Evolutionary conservation across 306 rosid genomes (phyloP).

Genomic region (Gastrolobium bilobum): DNA sequence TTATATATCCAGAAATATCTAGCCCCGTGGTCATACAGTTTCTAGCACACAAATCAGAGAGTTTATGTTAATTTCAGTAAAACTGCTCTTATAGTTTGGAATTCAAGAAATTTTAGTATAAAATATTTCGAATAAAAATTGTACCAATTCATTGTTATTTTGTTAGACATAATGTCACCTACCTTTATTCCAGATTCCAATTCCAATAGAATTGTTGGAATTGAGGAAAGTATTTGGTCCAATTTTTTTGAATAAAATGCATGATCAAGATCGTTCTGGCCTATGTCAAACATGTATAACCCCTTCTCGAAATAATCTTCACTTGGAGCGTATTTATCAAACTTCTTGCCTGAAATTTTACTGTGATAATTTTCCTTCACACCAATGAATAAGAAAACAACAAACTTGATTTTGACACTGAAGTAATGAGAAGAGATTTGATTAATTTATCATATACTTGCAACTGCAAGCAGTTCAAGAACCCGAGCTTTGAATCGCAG

Average conservation of each 20-base stretch:
- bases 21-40: conserved; percentile 72
- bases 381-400: neutral
- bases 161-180: conserved; percentile 31
- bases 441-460: conserved; percentile 48
- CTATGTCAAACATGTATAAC: conserved; percentile 84
- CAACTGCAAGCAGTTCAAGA: conserved; percentile 64
- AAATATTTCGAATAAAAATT: neutral
- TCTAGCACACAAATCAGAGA: conserved; percentile 52
- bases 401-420: neutral
- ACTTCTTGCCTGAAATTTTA: conserved; percentile 55
- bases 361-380: neutral
- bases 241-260: conserved; percentile 77
- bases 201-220: conserved; percentile 67
- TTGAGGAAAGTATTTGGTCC: conserved; percentile 67
- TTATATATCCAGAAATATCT: conserved; percentile 86
- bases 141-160: neutral
- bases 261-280: conserved; percentile 86
- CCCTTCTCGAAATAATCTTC: conserved; percentile 68
- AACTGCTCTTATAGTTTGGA: neutral
- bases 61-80: neutral
- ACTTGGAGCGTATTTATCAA: conserved; percentile 60
- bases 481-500: conserved; percentile 69
- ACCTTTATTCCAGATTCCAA: conserved; percentile 81
- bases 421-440: conserved; percentile 15
- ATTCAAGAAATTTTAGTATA: neutral